These are phyloP conservation scores for Phytophthora hibernalis DNA, from an alignment of 352 stramenopile genomes.

Conservation along the genomic window DNA sequence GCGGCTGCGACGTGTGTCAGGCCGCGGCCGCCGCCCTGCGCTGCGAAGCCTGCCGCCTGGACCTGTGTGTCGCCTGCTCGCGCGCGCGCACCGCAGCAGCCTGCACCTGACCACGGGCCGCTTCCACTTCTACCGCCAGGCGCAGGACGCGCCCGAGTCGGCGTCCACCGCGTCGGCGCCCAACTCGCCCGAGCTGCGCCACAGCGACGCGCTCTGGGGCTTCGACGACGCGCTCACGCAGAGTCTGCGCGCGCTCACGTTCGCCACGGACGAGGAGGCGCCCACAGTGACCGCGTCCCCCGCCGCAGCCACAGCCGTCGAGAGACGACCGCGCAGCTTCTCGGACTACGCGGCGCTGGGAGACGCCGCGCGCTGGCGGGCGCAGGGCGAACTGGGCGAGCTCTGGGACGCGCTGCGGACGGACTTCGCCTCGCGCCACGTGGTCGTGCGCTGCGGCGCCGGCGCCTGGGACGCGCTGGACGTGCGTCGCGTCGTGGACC, in stretches of 20 bases:
- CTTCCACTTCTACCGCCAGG: slow-evolving; percentile 36
- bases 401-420: slow-evolving; percentile 69
- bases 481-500: slow-evolving; percentile 56
- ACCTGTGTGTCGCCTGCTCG: slow-evolving; percentile 53
- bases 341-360: slow-evolving; percentile 69
- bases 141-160: slow-evolving; percentile 19
- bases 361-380: slow-evolving; percentile 33
- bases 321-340: slow-evolving; percentile 62
- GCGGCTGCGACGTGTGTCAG: slow-evolving; percentile 59
- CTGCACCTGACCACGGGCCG: slow-evolving; percentile 51
- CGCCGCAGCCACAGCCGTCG: no score
- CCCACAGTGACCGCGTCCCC: no score
- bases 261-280: slow-evolving; percentile 32
- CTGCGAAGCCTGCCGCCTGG: slow-evolving; percentile 59
- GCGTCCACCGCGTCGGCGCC: slow-evolving; percentile 36
- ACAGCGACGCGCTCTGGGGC: slow-evolving; percentile 34
- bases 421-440: slow-evolving; percentile 66
- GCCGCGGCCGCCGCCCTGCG: slow-evolving; percentile 31
- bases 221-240: slow-evolving; percentile 51
- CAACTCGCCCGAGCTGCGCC: slow-evolving; percentile 31
- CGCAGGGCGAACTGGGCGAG: slow-evolving; percentile 34
- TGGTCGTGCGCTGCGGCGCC: slow-evolving; percentile 59
- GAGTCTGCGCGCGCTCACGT: slow-evolving; percentile 58
- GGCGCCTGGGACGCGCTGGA: slow-evolving; percentile 44
- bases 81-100: slow-evolving; percentile 48